Evolutionary conservation across 2,329 filamentous ascomycete genomes (phyloP), one percentile per base, ranked within the genome.

Genomic region (Colletotrichum shisoi): DNA sequence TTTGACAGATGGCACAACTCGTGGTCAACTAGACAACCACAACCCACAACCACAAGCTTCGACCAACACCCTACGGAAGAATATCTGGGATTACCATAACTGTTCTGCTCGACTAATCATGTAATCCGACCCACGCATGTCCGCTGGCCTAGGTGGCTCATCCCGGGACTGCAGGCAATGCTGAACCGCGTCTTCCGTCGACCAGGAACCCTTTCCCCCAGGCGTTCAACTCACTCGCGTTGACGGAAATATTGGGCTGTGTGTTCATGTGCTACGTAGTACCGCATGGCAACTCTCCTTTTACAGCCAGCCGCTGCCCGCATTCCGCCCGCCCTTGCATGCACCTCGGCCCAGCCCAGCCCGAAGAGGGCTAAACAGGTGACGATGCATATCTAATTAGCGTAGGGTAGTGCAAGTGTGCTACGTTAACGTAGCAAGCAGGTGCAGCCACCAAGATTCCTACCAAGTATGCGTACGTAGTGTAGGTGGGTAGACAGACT

Each of bases 241-340:
- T 8, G 12, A 19, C 15, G 17, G 19, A 34, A 37, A 51, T 44
- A 44, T 52, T 57, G 31, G 45, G 52, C 27, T 31, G 24, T 45
- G 8, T 34, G 31, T 34, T 34, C 7, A 34, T 34, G 8, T 13
- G 49, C 27, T 34, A 52, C 46, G 64, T 67, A 53, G 60, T 53
- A 67, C 64, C 31, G 60, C 64, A 66, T 40, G 53, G 37, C 46
- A 57, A 39, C 19, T 54, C 24, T 45, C 31, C 24, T 63, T 27
- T 53, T 34, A 40, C 27, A 48, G 53, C 60, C 63, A 15, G 24
- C 17, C 42, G 54, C 53, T 53, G 45, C 46, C 63, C 63, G 59
- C 59, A 19, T 63, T 66, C 63, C 51, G 51, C 44, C 46, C 48
- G 60, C 60, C 53, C 60, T 67, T 63, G 64, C 53, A 53, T 63